phyloP scores from a whole-genome alignment of 352 stramenopile species.

The Globisporangium orthogonon region DNA sequence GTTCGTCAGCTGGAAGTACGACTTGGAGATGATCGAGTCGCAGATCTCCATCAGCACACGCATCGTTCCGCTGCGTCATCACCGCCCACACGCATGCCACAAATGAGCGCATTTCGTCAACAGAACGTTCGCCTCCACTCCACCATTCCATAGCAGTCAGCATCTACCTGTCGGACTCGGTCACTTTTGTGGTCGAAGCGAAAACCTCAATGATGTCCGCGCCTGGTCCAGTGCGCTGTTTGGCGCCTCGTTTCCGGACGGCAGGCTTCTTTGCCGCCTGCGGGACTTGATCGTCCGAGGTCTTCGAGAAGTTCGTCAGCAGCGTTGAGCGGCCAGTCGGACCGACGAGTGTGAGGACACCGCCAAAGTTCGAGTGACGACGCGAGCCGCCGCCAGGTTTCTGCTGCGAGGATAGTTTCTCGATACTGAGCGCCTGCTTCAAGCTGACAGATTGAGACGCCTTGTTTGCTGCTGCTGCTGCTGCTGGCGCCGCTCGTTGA shows the following conservation, averaged over 20 bases:
- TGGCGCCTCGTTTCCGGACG: slow-evolving; percentile 28
- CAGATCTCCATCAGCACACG: slow-evolving; percentile 64
- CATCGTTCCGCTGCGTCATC: slow-evolving; percentile 40
- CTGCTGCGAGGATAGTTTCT: slow-evolving; percentile 43
- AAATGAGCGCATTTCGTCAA: not conserved
- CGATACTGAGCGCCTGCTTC: slow-evolving; percentile 36
- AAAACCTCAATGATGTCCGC: slow-evolving; percentile 79
- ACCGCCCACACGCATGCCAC: not conserved
- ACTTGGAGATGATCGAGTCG: slow-evolving; percentile 65
- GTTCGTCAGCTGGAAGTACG: slow-evolving; percentile 82
- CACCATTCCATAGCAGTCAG: not conserved
- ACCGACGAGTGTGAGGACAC: slow-evolving; percentile 76
- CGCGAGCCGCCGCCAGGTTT: slow-evolving; percentile 23
- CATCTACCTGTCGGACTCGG: slow-evolving; percentile 49
- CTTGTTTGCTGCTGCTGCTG: not conserved
- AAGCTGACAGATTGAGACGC: slow-evolving; percentile 18
- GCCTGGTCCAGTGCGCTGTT: slow-evolving; percentile 36
- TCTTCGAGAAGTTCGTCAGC: slow-evolving; percentile 72
- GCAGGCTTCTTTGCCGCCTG: slow-evolving; percentile 65
- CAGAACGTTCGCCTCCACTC: not conserved
- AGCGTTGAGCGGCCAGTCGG: slow-evolving; percentile 57
- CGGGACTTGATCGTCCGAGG: slow-evolving; percentile 57
- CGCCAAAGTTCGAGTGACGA: slow-evolving; percentile 85
- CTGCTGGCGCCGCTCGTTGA: not conserved
- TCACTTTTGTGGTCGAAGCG: slow-evolving; percentile 52